Evolutionary conservation across 108 stramenopile genomes (phyloP).

Genomic region (Licmophora abbreviata): DNA sequence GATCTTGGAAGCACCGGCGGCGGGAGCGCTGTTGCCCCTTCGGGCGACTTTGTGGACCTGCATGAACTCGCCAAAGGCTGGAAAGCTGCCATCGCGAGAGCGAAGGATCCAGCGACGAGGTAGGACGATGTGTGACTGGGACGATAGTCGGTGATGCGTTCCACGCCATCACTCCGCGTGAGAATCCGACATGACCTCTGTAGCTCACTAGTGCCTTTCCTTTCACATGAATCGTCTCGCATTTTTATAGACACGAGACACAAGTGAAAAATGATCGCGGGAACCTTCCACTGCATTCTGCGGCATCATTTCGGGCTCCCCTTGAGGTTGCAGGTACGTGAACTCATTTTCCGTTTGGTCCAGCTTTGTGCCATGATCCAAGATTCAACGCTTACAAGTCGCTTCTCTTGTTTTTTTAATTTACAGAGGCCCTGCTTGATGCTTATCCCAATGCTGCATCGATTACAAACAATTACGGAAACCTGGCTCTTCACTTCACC

Average conservation of each 20-base stretch:
- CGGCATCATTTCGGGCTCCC: constrained; percentile 73
- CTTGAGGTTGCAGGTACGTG: too few relatives aligned
- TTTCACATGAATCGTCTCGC: not conserved
- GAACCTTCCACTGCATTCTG: constrained; percentile 79
- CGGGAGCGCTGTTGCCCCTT: not conserved
- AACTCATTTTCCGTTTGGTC: too few relatives aligned
- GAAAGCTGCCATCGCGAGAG: constrained; percentile 77
- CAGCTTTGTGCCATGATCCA: too few relatives aligned
- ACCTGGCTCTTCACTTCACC: constrained; percentile 75
- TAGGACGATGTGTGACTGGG: too few relatives aligned
- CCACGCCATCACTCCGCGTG: not conserved
- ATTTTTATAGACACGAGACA: constrained; percentile 47
- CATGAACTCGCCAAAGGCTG: constrained; percentile 85
- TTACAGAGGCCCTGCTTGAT: constrained; percentile 70
- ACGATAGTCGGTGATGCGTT: too few relatives aligned
- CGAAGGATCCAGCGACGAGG: constrained; percentile 71
- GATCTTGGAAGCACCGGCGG: too few relatives aligned
- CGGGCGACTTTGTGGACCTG: constrained; percentile 51
- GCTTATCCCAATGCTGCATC: constrained; percentile 82
- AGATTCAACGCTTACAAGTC: too few relatives aligned
- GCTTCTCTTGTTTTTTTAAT: too few relatives aligned
- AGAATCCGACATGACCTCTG: not conserved
- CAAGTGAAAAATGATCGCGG: constrained; percentile 72
- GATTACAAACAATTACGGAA: constrained; percentile 84
- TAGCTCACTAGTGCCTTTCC: too few relatives aligned